Base-by-base conservation (phyloP, 495 filamentous ascomycete species). In the Aspergillus ellipticus region DNA sequence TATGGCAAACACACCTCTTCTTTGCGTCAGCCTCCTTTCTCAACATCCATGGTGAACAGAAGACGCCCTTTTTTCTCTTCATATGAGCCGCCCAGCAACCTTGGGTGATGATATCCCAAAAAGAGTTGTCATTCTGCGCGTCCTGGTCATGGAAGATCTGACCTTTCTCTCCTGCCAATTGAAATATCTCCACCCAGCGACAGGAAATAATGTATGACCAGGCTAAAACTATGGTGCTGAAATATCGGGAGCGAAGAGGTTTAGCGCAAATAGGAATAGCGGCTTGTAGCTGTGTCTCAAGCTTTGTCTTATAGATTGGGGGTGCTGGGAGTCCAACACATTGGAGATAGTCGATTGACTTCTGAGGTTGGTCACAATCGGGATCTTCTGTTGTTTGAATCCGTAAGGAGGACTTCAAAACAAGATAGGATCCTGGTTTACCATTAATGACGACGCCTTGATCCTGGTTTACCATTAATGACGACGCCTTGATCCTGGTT, bases 201-300 rank as follows among this genome's bases (percentile, higher is more conserved):
- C 51, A 54, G 48, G 55, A 65, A 45, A 62, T 53, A 35, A 65
- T 60, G 37, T 62, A 65, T 11, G 62, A 54, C 59, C 62, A 62
- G 21, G 59, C 56, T 15, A 62, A 33, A 37, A 60, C 51, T 17
- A 65, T 58, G 35, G 29, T 57, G 11, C 53, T 56, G 20, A 59
- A 51, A 49, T 64, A 64, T 37, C 49, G 48, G n/a, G 50, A 29
- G 19, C 49, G 55, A 33, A 53, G 21, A 43, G 41, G 39, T 1
- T 20, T 39, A 3, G 37, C 29, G 20, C 35, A 51, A 31, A 42
- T 6, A 16, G 45, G 35, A 17, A 29, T 28, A 39, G 49, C 31
- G 2, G 19, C 31, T 21, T 42, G 22, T 33, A 42, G n/a, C 15
- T 19, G 51, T n/a, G 31, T 49, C 50, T 58, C 51, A 2, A 48